Conservation (phyloP, 148 eudicot species). For the Selenicereus undatus region DNA sequence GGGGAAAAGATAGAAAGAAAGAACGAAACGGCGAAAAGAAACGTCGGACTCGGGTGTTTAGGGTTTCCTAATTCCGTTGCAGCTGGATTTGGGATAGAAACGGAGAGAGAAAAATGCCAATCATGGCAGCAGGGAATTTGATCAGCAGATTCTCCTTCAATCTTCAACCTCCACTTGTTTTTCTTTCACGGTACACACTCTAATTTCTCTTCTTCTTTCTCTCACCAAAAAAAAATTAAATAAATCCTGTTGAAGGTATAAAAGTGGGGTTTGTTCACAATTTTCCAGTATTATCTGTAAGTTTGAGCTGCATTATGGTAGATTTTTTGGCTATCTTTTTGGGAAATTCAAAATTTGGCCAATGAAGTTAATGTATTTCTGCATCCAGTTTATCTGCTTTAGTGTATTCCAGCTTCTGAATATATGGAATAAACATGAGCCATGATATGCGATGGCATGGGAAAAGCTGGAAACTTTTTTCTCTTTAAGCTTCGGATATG, state of each 20-base stretch:
- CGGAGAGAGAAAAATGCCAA: slow-evolving; percentile 19
- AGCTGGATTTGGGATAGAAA: neutral
- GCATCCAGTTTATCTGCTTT: slow-evolving; percentile 5
- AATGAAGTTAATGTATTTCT: neutral
- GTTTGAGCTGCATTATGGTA: neutral
- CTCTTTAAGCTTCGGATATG: too few species aligned
- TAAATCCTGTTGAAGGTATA: too few species aligned
- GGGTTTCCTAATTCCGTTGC: neutral
- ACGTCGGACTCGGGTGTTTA: neutral
- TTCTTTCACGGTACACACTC: slow-evolving; percentile 31
- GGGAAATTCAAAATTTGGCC: neutral
- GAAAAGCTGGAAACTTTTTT: too few species aligned
- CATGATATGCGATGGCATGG: too few species aligned
- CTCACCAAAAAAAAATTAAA: neutral
- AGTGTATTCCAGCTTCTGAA: neutral
- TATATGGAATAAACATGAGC: neutral
- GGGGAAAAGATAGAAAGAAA: neutral
- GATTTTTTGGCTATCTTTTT: too few species aligned
- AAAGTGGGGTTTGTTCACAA: neutral
- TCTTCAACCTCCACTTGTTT: slow-evolving; percentile 25
- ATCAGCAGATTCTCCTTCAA: slow-evolving; percentile 18
- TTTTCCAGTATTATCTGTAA: neutral
- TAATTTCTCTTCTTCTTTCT: neutral
- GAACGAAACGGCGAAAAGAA: neutral
- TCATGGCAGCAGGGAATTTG: slow-evolving; percentile 20